phyloP scores from a whole-genome alignment of 306 rosid species.

The Quercus agrifolia region DNA sequence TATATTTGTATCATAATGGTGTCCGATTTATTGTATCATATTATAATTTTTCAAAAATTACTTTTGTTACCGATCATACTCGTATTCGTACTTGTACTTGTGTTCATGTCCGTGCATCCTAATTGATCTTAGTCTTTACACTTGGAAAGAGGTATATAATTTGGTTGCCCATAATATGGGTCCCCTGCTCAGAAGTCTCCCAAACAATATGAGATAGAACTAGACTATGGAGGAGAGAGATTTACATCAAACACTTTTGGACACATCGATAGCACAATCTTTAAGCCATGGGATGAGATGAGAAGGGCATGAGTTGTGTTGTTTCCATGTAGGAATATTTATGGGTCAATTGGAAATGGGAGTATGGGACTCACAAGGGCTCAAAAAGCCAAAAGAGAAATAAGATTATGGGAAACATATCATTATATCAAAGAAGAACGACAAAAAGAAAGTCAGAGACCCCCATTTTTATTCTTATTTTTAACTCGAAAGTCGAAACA shows the following conservation, averaged over 20 bases:
- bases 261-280: background rate
- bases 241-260: background rate
- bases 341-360: background rate
- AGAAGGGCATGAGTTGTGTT: background rate
- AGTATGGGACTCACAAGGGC: background rate
- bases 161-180: too few relatives aligned
- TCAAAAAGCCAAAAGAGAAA: background rate
- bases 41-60: too few relatives aligned
- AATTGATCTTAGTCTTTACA: too few relatives aligned
- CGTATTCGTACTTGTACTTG: fast-evolving
- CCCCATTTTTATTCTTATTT: background rate
- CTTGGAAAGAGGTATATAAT: too few relatives aligned
- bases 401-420: background rate
- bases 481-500: too few relatives aligned
- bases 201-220: too few relatives aligned
- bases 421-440: background rate
- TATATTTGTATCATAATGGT: fast-evolving
- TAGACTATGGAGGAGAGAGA: background rate
- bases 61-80: fast-evolving
- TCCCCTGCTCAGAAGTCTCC: too few relatives aligned
- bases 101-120: too few relatives aligned
- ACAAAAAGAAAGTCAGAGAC: background rate
- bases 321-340: background rate
- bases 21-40: fast-evolving
- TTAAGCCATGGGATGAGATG: background rate